A percentile compares a stretch with the other conserved stretches of the same genome.
Conservation (phyloP, 2,329 filamentous ascomycete genomes). For the Didymella glomerata region DNA sequence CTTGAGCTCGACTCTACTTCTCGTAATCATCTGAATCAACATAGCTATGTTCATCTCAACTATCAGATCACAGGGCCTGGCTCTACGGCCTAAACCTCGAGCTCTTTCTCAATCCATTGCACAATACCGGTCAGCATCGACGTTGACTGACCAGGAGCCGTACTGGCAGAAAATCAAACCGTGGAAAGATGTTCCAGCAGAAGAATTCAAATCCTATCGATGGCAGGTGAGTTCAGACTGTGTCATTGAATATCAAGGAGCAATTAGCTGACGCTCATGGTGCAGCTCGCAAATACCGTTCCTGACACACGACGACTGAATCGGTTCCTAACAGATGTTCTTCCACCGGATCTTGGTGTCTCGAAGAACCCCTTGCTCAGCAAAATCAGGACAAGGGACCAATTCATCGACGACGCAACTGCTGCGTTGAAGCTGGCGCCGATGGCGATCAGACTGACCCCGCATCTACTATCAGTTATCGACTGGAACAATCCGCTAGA, state of each 20-base stretch:
- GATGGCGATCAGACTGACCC: slow-evolving; percentile 69
- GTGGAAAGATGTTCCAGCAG: slow-evolving; percentile 59
- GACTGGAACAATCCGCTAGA: slow-evolving; percentile 67
- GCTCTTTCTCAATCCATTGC: background rate
- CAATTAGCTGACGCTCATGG: slow-evolving; percentile 2
- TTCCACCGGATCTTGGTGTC: slow-evolving; percentile 61
- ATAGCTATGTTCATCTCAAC: slow-evolving; percentile 16
- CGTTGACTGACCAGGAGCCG: slow-evolving; percentile 21
- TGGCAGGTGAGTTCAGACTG: slow-evolving; percentile 61
- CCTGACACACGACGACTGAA: slow-evolving; percentile 58
- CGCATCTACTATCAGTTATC: slow-evolving; percentile 66
- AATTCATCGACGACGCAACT: slow-evolving; percentile 64
- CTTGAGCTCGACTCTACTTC: background rate
- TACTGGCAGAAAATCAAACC: slow-evolving; percentile 63
- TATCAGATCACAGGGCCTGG: slow-evolving; percentile 3
- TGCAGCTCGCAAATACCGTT: slow-evolving; percentile 60
- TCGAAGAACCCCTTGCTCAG: slow-evolving; percentile 41
- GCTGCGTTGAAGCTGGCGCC: slow-evolving; percentile 63
- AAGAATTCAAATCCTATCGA: slow-evolving; percentile 62
- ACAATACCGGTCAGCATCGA: slow-evolving; percentile 25
- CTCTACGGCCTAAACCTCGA: background rate
- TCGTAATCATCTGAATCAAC: background rate
- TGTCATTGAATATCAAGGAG: background rate
- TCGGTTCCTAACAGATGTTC: slow-evolving; percentile 59
- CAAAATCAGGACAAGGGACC: slow-evolving; percentile 58